A percentile compares a stretch with the other conserved stretches of the same genome.
phyloP scores from a whole-genome alignment of 208 protist genomes.

The Leishmania gerbilli region DNA sequence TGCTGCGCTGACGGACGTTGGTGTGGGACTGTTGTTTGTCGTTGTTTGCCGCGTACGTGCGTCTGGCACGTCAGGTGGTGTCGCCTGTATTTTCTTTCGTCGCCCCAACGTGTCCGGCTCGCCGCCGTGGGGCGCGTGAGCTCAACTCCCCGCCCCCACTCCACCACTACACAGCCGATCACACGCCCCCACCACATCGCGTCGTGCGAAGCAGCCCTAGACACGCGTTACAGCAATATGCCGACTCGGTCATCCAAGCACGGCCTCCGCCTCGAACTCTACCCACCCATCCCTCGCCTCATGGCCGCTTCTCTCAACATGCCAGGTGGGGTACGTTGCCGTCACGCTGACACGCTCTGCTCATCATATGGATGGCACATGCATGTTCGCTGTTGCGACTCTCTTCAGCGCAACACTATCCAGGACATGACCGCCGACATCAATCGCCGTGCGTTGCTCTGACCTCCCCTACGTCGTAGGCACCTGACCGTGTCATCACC shows the following conservation, averaged over 20 bases:
- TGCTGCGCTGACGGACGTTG: neutral
- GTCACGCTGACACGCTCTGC: neutral
- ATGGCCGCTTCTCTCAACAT: neutral
- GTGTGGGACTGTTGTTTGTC: neutral
- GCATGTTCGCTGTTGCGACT: neutral
- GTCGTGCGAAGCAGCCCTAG: neutral
- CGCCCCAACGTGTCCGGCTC: neutral
- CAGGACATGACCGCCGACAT: neutral
- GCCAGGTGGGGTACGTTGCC: neutral
- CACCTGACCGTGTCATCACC: neutral
- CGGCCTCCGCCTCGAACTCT: neutral
- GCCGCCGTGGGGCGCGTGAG: neutral
- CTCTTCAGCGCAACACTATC: neutral
- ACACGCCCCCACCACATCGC: neutral
- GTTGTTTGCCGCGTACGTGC: neutral
- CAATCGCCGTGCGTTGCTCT: neutral
- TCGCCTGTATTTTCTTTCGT: neutral
- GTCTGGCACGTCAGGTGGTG: neutral
- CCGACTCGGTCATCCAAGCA: neutral
- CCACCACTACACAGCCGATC: too few species aligned
- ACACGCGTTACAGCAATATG: neutral
- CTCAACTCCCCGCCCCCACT: neutral
- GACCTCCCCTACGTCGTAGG: neutral
- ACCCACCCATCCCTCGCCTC: neutral
- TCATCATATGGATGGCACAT: neutral